Evolutionary conservation across 768 basidiomycete genomes (phyloP), one percentile per base, ranked within the genome.

Genomic region (Paxillus involutus): DNA sequence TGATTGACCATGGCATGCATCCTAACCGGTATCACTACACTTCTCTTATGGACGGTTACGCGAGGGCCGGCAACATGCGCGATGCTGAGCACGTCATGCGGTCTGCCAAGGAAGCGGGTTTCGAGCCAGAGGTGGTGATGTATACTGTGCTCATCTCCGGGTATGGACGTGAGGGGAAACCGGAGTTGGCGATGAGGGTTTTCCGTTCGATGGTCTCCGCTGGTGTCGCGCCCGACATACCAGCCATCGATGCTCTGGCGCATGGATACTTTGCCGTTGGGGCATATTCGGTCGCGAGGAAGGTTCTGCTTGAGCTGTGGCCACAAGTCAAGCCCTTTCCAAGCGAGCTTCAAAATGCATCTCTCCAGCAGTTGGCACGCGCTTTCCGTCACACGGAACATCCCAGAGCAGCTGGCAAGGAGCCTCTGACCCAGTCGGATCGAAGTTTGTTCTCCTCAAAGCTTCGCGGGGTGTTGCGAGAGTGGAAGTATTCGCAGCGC

Each of bases 121-220:
- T 87, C 54, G 68, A 73, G 21, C 80, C 85, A 19, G 83, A 85
- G 59, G 77, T 81, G 17, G 79, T 85, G 43, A 82, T 89, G 79
- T 89, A 84, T 74, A 92, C 91, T 24, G 84, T 86, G 56, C 77
- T 94, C 56, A 85, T 94, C 59, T 75, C 77, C 35, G 91, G 88
- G 3, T 80, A 86, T 66, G 87, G 81, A 19, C 80, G 82, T n/a
- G 75, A 77, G 48, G 79, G 81, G 13, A 71, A 82, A 32, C 81
- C 87, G 6, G 71, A 72, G 3, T 64, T 71, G 26, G 88, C 88
- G 0, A 69, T 80, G 59, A 69, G 66, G 32, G 71, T 76, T 24
- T 92, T 91, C 63, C 77, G 77, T 33, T 69, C 75, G 37, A 91
- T 94, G 88, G 58, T 88, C 12, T 69, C 73, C 3, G 68, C 72